Base-by-base conservation (phyloP, 2,329 filamentous ascomycete species). In the Trichoderma sp. region DNA sequence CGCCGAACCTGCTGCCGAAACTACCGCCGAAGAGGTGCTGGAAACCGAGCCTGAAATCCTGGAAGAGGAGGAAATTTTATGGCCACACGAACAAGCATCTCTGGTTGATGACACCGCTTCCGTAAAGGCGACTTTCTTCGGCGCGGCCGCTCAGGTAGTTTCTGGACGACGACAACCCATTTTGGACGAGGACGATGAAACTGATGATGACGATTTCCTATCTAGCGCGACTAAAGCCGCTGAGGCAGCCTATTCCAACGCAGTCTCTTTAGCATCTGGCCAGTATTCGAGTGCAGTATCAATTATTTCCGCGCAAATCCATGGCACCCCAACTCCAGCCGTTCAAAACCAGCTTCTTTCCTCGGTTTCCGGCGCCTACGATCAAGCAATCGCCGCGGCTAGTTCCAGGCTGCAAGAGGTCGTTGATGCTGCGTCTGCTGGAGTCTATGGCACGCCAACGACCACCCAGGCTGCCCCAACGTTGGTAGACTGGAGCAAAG, bases 251-350 rank as follows among this genome's bases (percentile, higher is more conserved):
- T 94, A 93, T 77, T 86, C 85, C 10, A 85, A 85, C 28, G 91
- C 91, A 24, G 79, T 91, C 11, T 86, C 86, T 54, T 82, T 85
- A 51, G 92, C 91, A 4, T 87, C 88, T n/a, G 83, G 87, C 51
- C 89, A 90, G 66, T 92, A 92, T 73, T 85, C 85, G 0, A 87
- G 87, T 26, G 91, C 91, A 11, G 87, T 89, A 74, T 90, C 90
- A 1, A 83, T 87, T 30, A 83, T 91, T 2, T 92, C 90, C 1
- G 86, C 83, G 4, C 86, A 92, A 74, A 85, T 93, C 49, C 88
- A 87, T 32, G 91, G 90, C 37, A 89, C 89, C 1, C 87, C 90
- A 1, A 87, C 91, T 74, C 91, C 91, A 8, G 52, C 61, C 28
- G 84, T 87, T 4, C 89, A 93, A 70, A 83, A 92, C 73, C 83